These are phyloP conservation scores for Arthrinium phaeospermum DNA, from an alignment of 2,329 filamentous ascomycete genomes.

Conservation along the genomic window DNA sequence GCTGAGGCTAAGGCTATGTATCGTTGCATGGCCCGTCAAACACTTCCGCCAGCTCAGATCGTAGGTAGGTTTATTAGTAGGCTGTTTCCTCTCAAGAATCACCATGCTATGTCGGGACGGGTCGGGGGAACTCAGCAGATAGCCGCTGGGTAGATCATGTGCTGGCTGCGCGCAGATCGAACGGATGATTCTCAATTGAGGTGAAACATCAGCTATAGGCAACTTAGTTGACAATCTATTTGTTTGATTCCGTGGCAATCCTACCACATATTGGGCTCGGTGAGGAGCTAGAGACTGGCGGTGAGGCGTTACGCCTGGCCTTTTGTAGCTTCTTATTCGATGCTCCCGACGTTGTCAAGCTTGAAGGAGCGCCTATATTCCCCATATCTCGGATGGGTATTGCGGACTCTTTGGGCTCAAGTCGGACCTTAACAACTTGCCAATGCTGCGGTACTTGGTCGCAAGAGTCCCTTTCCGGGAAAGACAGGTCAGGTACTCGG, in stretches of 20 bases:
- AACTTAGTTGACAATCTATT: too few relatives aligned
- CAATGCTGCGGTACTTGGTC: neutral
- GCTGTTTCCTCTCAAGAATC: neutral
- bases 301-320: too few relatives aligned
- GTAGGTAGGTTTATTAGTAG: neutral
- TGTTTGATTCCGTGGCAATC: too few relatives aligned
- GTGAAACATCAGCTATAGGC: too few relatives aligned
- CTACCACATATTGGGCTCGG: too few relatives aligned
- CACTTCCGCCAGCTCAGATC: neutral
- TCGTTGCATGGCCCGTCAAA: neutral
- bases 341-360: too few relatives aligned
- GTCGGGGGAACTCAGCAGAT: neutral
- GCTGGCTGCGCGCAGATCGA: neutral
- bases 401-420: too few relatives aligned
- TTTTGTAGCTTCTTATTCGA: too few relatives aligned
- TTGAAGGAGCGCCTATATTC: too few relatives aligned
- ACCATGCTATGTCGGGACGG: neutral
- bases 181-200: too few relatives aligned
- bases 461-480: neutral
- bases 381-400: too few relatives aligned
- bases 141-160: neutral
- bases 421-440: neutral
- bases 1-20: neutral
- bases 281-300: too few relatives aligned
- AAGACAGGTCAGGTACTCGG: neutral